Evolutionary conservation across 257 asterid genomes (phyloP).

Genomic region (Fraxinus quadrangulata): DNA sequence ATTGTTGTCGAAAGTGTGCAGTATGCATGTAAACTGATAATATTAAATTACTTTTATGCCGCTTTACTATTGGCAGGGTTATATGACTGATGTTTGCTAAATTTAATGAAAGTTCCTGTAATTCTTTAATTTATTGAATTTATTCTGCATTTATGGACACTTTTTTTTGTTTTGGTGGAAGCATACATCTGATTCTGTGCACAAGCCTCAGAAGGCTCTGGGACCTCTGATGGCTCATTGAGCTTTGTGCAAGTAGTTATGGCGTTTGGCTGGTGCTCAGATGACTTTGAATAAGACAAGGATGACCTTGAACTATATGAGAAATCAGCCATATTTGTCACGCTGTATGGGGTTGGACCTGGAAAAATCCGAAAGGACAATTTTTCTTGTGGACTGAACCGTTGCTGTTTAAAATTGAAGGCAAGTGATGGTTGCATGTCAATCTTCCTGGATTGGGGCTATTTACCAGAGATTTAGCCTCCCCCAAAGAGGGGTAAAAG

Average conservation of each 20-base stretch:
- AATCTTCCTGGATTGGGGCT: neutral
- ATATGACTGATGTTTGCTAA: neutral
- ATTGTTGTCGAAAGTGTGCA: neutral
- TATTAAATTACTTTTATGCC: neutral
- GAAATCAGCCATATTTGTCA: neutral
- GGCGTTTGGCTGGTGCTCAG: neutral
- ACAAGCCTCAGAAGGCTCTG: neutral
- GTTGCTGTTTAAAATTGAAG: neutral
- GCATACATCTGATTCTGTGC: neutral
- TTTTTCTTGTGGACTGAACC: neutral
- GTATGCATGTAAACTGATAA: neutral
- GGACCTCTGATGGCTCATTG: neutral
- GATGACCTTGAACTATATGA: neutral
- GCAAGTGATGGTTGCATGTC: neutral
- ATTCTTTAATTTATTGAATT: neutral
- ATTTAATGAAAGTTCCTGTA: neutral
- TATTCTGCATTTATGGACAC: neutral
- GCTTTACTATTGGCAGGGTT: neutral
- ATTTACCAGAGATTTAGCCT: no score
- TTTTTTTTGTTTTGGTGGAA: neutral
- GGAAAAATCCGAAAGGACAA: neutral
- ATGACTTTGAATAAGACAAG: neutral
- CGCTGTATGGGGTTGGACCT: neutral
- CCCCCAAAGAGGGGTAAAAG: no score
- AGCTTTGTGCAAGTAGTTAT: neutral